Percentiles rank a stretch among this genome's conserved stretches.
Evolutionary conservation across 1,139 yeast genomes (phyloP).

Genomic region (Kurtzmaniella natalensis): DNA sequence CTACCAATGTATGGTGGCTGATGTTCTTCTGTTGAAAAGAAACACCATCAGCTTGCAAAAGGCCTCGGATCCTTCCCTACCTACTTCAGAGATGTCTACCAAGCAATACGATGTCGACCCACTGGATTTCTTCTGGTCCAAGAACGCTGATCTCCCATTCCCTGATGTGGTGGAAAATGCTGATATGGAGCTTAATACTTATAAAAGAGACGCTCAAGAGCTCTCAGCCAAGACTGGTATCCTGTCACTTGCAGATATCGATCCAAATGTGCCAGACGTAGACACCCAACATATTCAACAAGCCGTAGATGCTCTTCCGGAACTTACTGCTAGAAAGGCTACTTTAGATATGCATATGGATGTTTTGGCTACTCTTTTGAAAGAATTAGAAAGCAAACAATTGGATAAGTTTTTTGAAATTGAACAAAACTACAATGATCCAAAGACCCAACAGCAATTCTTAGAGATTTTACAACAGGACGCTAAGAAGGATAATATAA

Average conservation of each 20-base stretch:
- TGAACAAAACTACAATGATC: slow-evolving; percentile 71
- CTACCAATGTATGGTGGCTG: slow-evolving; percentile 93
- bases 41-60: slow-evolving; percentile 55
- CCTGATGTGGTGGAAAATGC: slow-evolving; percentile 98
- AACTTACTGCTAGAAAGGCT: slow-evolving; percentile 80
- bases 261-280: slow-evolving; percentile 50
- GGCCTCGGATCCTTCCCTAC: slow-evolving; percentile 13
- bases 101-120: slow-evolving; percentile 86
- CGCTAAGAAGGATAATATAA: slow-evolving; percentile 53
- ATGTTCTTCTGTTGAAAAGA: slow-evolving; percentile 76
- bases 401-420: slow-evolving; percentile 90
- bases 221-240: slow-evolving; percentile 79
- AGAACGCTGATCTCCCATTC: slow-evolving; percentile 83
- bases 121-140: slow-evolving; percentile 85
- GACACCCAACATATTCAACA: slow-evolving; percentile 78
- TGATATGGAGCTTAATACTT: slow-evolving; percentile 72
- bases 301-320: slow-evolving; percentile 91
- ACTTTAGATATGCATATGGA: slow-evolving; percentile 97
- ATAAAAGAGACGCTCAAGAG: slow-evolving; percentile 84
- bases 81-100: background rate
- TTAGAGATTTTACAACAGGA: slow-evolving; percentile 48
- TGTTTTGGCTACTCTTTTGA: slow-evolving; percentile 77
- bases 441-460: slow-evolving; percentile 57
- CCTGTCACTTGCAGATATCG: slow-evolving; percentile 65
- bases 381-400: slow-evolving; percentile 78